A percentile compares a stretch with the other conserved stretches of the same genome.
These are phyloP conservation scores for Drechslerella dactyloides DNA, from an alignment of 2,329 filamentous ascomycete genomes.

Conservation along the genomic window DNA sequence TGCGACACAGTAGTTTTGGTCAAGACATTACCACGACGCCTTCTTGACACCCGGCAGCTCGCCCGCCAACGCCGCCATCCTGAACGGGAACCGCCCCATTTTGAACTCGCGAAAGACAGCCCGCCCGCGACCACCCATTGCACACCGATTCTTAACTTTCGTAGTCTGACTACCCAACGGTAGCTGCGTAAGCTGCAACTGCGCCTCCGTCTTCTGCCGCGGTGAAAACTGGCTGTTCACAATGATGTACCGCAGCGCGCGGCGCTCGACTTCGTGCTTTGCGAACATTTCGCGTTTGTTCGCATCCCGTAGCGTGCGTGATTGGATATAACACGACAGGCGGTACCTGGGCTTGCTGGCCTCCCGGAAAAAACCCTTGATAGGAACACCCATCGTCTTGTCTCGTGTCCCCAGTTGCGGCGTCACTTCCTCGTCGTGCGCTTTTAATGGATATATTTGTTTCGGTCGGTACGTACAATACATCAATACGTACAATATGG, in stretches of 20 bases:
- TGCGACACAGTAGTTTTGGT: too few species aligned
- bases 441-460: too few species aligned
- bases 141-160: constrained; percentile 92
- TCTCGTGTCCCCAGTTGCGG: too few species aligned
- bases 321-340: constrained; percentile 67
- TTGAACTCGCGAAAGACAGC: constrained; percentile 94
- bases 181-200: constrained; percentile 92
- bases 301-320: constrained; percentile 87
- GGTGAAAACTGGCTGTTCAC: constrained; percentile 86
- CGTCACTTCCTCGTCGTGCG: too few species aligned
- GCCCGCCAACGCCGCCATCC: constrained; percentile 83
- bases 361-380: constrained; percentile 37
- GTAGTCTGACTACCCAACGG: constrained; percentile 92
- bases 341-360: constrained; percentile 42
- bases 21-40: constrained; percentile 94
- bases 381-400: too few species aligned
- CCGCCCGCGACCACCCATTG: constrained; percentile 85
- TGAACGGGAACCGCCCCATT: constrained; percentile 91
- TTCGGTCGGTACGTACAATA: too few species aligned
- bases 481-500: too few species aligned
- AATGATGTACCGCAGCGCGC: constrained; percentile 83
- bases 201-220: constrained; percentile 84
- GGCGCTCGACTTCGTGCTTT: constrained; percentile 76
- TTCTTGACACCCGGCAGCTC: constrained; percentile 91
- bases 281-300: constrained; percentile 94